A percentile compares a stretch with the other conserved stretches of the same genome.
These are phyloP conservation scores for Apophysomyces ossiformis DNA, from an alignment of 371 early-diverging fungal species.

Conservation along the genomic window DNA sequence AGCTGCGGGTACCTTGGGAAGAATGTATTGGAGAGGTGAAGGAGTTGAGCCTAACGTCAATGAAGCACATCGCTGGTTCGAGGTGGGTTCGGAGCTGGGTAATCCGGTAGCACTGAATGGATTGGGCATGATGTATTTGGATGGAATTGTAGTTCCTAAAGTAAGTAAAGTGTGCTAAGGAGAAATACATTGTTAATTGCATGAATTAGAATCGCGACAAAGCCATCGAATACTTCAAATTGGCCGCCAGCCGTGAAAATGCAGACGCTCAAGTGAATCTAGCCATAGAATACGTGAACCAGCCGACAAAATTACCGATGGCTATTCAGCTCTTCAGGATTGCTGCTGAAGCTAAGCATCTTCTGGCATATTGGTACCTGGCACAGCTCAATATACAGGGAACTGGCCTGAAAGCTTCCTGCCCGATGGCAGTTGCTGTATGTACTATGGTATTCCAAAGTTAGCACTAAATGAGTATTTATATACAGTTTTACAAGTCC, in stretches of 20 bases:
- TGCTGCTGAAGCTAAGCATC: constrained; percentile 64
- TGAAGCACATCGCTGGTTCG: constrained; percentile 80
- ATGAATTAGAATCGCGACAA: constrained; percentile 37
- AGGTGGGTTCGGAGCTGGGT: constrained; percentile 63
- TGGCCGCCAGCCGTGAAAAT: constrained; percentile 65
- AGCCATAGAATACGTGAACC: constrained; percentile 43
- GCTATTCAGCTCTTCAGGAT: constrained; percentile 40
- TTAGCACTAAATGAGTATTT: constrained; percentile 5
- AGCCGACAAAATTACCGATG: constrained; percentile 31
- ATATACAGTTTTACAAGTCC: constrained; percentile 72
- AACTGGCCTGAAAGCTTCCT: constrained; percentile 40
- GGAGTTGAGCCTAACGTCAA: constrained; percentile 65
- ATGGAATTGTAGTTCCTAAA: constrained; percentile 65
- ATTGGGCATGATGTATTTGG: constrained; percentile 83
- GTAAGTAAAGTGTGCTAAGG: constrained; percentile 23
- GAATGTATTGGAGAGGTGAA: constrained; percentile 94
- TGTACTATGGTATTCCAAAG: constrained; percentile 15
- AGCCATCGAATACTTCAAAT: constrained; percentile 63
- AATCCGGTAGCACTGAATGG: constrained; percentile 71
- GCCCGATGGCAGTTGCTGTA: constrained; percentile 64
- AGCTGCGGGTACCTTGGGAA: constrained; percentile 82
- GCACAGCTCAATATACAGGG: constrained; percentile 68
- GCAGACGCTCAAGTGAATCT: constrained; percentile 68
- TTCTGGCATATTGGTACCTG: constrained; percentile 77
- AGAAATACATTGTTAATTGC: constrained; percentile 3